Evolutionary conservation across 352 stramenopile species (phyloP).

Genomic region (Globisporangium parvum): DNA sequence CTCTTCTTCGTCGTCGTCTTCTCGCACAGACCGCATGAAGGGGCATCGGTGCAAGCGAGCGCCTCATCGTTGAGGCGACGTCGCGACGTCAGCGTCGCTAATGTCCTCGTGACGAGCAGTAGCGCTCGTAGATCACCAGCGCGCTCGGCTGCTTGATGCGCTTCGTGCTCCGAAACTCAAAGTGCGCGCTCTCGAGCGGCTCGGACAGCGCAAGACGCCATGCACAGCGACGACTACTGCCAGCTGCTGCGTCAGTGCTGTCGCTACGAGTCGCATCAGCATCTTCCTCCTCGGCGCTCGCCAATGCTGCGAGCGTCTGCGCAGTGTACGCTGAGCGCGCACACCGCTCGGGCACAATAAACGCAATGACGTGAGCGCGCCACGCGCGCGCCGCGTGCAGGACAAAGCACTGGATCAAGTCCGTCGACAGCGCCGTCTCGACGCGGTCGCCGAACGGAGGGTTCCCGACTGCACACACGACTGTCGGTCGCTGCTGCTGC

Average conservation of each 20-base stretch:
- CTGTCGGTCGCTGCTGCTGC: not conserved
- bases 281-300: not conserved
- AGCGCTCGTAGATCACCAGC: slow-evolving; percentile 31
- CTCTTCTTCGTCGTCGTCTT: too few species aligned
- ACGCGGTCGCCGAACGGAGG: slow-evolving; percentile 51
- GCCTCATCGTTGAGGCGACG: too few species aligned
- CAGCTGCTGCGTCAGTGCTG: not conserved
- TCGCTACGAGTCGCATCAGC: not conserved
- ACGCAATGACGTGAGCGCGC: slow-evolving; percentile 43
- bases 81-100: too few species aligned
- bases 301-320: slow-evolving; percentile 27
- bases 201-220: slow-evolving; percentile 30
- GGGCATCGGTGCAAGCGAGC: too few species aligned
- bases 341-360: slow-evolving; percentile 69
- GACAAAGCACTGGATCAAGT: slow-evolving; percentile 58
- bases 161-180: slow-evolving; percentile 58
- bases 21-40: too few species aligned
- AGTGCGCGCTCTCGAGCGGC: slow-evolving; percentile 32
- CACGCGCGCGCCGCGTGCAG: slow-evolving; percentile 39
- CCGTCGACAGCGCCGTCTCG: slow-evolving; percentile 6
- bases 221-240: too few species aligned
- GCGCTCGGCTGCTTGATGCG: slow-evolving; percentile 62
- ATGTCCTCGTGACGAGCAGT: too few species aligned
- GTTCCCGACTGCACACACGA: slow-evolving; percentile 48
- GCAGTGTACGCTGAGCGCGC: slow-evolving; percentile 30